Conservation (phyloP, 352 stramenopile species). For the Vaucheria bursata region DNA sequence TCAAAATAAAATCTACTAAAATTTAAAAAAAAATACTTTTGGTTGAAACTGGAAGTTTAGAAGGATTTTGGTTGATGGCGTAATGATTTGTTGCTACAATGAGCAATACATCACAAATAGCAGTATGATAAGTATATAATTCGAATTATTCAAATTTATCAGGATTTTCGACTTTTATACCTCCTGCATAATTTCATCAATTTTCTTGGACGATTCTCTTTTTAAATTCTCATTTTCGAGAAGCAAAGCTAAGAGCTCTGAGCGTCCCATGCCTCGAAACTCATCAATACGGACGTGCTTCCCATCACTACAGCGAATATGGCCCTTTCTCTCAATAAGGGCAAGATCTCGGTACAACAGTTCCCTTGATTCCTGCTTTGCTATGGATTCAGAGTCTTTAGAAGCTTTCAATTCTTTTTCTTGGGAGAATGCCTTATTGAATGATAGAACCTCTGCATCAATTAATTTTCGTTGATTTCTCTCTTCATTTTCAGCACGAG, state of each 20-base stretch:
- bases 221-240: not conserved
- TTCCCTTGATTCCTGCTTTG: not conserved
- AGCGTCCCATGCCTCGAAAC: not conserved
- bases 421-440: not conserved
- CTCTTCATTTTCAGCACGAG: not conserved
- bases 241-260: not conserved
- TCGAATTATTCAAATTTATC: no score
- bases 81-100: no score
- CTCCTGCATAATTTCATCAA: not conserved
- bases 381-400: not conserved
- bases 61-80: no score
- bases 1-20: no score
- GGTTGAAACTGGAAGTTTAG: no score
- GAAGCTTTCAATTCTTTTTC: not conserved
- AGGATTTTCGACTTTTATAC: no score
- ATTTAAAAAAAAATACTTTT: no score
- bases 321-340: no score
- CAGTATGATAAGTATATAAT: no score
- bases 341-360: not conserved
- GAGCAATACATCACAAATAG: no score
- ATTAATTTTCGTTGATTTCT: not conserved
- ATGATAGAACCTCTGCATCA: not conserved
- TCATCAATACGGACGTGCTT: not conserved
- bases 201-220: not conserved
- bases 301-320: no score